Evolutionary conservation across 495 filamentous ascomycete genomes (phyloP).

Genomic region (Penicillium coffeae): DNA sequence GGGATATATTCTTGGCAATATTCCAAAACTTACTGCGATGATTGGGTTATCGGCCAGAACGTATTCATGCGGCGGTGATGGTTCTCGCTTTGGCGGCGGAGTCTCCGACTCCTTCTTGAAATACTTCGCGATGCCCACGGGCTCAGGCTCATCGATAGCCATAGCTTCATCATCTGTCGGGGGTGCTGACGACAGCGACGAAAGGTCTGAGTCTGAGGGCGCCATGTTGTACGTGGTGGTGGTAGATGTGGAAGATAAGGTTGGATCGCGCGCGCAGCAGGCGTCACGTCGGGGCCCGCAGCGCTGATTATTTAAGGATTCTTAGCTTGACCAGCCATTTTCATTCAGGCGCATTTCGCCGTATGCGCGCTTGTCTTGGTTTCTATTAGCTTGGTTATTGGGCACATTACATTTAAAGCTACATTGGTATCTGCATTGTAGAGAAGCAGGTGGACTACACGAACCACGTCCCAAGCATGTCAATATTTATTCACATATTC

Average conservation of each 20-base stretch:
- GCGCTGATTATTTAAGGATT: constrained; percentile 13
- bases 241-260: constrained; percentile 22
- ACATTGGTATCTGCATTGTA: too few relatives aligned
- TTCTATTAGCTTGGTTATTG: too few relatives aligned
- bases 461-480: too few relatives aligned
- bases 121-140: constrained; percentile 43
- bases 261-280: constrained; percentile 23
- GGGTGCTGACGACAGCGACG: constrained; percentile 57
- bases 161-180: constrained; percentile 54
- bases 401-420: too few relatives aligned
- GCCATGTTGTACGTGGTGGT: constrained; percentile 42
- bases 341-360: background rate
- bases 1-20: background rate
- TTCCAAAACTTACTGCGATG: constrained; percentile 68
- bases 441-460: too few relatives aligned
- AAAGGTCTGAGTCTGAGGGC: constrained; percentile 51
- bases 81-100: constrained; percentile 68
- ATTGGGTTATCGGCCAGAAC: constrained; percentile 82
- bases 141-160: constrained; percentile 40
- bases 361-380: too few relatives aligned
- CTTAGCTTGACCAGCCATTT: constrained; percentile 4
- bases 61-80: constrained; percentile 85
- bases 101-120: constrained; percentile 52
- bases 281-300: constrained; percentile 30
- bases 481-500: too few relatives aligned